Conservation (phyloP, 2,329 filamentous ascomycete species). For the Penicillium sp. region DNA sequence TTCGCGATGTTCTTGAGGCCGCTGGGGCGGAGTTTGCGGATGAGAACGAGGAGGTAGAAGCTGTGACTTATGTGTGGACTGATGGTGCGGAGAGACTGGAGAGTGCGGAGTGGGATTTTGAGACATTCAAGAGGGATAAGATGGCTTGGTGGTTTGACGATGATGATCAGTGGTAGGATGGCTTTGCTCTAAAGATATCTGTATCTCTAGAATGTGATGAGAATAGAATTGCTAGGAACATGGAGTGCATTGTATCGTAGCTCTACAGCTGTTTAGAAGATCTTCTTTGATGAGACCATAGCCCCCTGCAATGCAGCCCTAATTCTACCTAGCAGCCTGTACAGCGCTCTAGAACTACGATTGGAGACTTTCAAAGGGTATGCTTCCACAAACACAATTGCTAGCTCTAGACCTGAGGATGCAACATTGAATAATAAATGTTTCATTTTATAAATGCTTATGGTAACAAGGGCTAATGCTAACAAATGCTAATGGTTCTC, state of each 20-base stretch:
- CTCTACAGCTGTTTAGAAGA: background rate
- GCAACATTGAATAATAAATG: background rate
- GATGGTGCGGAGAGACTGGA: constrained; percentile 57
- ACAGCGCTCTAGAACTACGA: no score
- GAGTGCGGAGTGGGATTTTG: constrained; percentile 81
- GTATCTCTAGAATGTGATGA: background rate
- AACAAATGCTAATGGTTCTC: background rate
- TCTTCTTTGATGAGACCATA: no score
- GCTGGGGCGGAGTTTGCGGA: constrained; percentile 56
- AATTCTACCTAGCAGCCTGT: no score
- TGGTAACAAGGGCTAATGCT: no score
- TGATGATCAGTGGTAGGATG: constrained; percentile 43
- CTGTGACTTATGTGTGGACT: constrained; percentile 67
- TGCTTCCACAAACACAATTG: no score
- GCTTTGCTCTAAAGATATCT: background rate
- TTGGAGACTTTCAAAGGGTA: no score
- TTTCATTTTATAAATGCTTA: no score
- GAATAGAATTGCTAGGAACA: background rate
- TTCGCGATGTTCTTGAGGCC: constrained; percentile 43
- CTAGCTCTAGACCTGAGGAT: background rate
- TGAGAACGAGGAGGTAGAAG: constrained; percentile 47
- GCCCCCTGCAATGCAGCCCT: no score
- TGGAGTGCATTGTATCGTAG: background rate
- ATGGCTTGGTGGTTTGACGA: constrained; percentile 59
- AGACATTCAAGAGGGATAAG: constrained; percentile 77